Percentiles rank a stretch among this genome's conserved stretches.
Evolutionary conservation across 129 eudicot genomes (phyloP).

Genomic region (Calendula officinalis): DNA sequence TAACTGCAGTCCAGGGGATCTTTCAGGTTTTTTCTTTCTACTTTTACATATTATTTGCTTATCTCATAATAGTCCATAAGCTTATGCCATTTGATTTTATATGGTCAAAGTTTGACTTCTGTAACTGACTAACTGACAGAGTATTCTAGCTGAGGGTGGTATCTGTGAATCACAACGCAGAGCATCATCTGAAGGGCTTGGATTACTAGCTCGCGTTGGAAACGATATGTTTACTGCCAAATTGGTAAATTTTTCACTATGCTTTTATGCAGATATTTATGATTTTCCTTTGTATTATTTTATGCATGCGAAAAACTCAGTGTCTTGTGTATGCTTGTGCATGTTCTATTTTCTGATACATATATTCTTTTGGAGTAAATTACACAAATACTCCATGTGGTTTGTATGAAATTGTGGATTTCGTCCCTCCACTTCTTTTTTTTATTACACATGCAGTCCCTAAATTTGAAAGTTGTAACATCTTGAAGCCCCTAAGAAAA

Average conservation of each 20-base stretch:
- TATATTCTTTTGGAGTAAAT: constrained; percentile 10
- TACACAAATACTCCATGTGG: no score
- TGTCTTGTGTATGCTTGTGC: neutral
- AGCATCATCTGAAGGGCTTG: constrained; percentile 96
- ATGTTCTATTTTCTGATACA: constrained; percentile 17
- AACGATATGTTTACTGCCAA: constrained; percentile 88
- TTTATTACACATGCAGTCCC: no score
- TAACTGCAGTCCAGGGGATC: constrained; percentile 68
- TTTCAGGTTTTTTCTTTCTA: constrained; percentile 63
- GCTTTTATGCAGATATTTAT: neutral
- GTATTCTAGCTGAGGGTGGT: constrained; percentile 89
- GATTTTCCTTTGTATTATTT: constrained; percentile 1
- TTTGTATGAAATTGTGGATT: no score
- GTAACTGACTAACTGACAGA: constrained; percentile 50
- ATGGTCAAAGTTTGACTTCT: constrained; percentile 9
- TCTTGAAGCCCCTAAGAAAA: no score
- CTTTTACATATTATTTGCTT: constrained; percentile 20
- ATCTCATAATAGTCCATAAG: constrained; percentile 13
- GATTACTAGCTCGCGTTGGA: constrained; percentile 88
- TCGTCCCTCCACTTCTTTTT: no score
- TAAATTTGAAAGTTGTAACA: no score
- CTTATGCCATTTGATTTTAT: neutral
- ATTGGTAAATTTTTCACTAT: constrained; percentile 53
- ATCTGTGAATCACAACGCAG: constrained; percentile 93
- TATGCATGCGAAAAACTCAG: neutral